Evolutionary conservation across 148 eudicot species (phyloP), one percentile per base, ranked within the genome.

Genomic region (Amaranthus cruentus): DNA sequence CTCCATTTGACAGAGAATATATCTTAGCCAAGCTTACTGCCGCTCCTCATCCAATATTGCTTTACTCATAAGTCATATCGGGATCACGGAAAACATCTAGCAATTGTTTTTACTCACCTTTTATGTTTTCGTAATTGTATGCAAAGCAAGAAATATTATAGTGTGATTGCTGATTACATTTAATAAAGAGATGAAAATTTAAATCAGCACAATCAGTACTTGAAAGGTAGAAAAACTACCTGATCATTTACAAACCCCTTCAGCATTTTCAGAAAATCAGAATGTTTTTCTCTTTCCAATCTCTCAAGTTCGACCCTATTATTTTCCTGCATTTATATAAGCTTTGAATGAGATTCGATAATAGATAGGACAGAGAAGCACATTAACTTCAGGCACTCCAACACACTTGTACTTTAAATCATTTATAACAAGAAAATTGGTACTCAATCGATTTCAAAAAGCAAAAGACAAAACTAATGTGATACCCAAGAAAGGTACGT

Each of bases 181-280:
- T 2, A 28, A 28, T 28, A 28, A 28, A 28, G 38, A 28, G 38
- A 28, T 28, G 38, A 28, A 28, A 28, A 28, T 2, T 28, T 28
- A 28, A 0, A 28, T 28, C 38, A 28, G 38, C 38, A 28, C 38
- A 28, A 28, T 28, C 38, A 28, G 38, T 28, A 28, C 38, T 28
- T 28, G 52, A 59, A 68, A 58, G 28, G 46, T 60, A 72, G 62
- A 58, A 66, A 74, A 9, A 75, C 12, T 87, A 95, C 99, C 97
- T 95, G 99, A 85, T 81, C 87, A 73, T 64, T 80, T 55, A 95
- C 99, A 80, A 91, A 95, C 50, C 97, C 97, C 78, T 90, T 90
- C 88, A 95, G 70, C 99, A 95, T 95, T 70, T 85, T 85, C 77
- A 87, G 73, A 69, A 92, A 91, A 78, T 95, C 87, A 5, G 69